Evolutionary conservation across 164 flowering plant species (phyloP).

Genomic region (Aristolochia californica): DNA sequence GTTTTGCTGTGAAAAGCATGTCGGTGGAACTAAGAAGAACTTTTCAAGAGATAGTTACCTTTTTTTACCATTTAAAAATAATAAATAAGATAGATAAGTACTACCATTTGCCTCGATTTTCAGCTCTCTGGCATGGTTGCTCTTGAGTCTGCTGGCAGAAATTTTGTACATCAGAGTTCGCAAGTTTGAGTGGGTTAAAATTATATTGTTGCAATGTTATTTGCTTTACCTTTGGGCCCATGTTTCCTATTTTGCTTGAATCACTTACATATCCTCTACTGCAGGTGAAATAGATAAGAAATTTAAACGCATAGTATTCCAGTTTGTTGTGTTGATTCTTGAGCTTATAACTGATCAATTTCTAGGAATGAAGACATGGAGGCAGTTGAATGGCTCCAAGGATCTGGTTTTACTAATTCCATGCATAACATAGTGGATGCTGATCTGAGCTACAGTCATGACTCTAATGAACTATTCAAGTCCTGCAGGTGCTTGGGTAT

Average conservation of each 20-base stretch:
- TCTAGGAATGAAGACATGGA: conserved; percentile 42
- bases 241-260: background rate
- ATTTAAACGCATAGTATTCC: conserved; percentile 36
- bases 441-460: conserved; percentile 57
- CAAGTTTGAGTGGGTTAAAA: conserved; percentile 25
- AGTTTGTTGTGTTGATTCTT: conserved; percentile 66
- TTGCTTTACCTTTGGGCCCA: too few species aligned
- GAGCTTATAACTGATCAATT: conserved; percentile 86
- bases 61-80: conserved; percentile 14
- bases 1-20: too few species aligned
- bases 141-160: conserved; percentile 18
- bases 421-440: conserved; percentile 73
- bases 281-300: conserved; percentile 33
- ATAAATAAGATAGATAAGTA: conserved; percentile 15
- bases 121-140: conserved; percentile 49
- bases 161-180: conserved; percentile 10
- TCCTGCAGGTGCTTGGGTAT: conserved; percentile 47
- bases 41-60: too few species aligned
- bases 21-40: too few species aligned
- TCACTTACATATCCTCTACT: background rate
- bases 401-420: conserved; percentile 27
- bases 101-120: conserved; percentile 6
- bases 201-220: too few species aligned
- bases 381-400: conserved; percentile 61
- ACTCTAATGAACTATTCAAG: conserved; percentile 44